Evolutionary conservation across 2,329 filamentous ascomycete genomes (phyloP).

Genomic region (Cucurbitaria berberidis): DNA sequence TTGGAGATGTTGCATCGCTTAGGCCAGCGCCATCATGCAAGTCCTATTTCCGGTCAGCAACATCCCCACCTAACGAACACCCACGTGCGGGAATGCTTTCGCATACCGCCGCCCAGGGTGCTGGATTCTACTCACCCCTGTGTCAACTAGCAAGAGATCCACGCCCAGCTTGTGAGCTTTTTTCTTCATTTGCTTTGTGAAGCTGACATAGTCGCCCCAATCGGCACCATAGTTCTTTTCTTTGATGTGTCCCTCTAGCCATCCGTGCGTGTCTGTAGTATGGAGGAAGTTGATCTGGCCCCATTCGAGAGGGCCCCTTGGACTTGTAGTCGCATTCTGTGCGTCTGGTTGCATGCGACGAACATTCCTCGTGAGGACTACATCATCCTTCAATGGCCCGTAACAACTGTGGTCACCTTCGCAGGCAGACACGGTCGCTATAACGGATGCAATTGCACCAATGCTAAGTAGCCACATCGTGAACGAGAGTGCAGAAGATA

Average conservation of each 20-base stretch:
- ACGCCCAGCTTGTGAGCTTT: constrained; percentile 63
- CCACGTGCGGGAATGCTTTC: constrained; percentile 3
- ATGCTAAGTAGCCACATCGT: constrained; percentile 18
- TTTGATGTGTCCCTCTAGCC: constrained; percentile 66
- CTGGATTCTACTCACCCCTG: constrained; percentile 50
- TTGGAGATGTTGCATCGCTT: constrained; percentile 64
- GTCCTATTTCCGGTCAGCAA: constrained; percentile 50
- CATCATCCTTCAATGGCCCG: constrained; percentile 47
- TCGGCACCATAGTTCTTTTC: constrained; percentile 69
- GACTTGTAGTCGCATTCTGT: constrained; percentile 46
- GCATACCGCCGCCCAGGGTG: background rate
- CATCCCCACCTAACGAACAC: background rate
- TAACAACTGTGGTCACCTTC: constrained; percentile 47
- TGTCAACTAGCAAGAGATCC: constrained; percentile 67
- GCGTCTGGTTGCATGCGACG: constrained; percentile 55
- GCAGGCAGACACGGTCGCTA: constrained; percentile 28
- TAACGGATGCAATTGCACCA: constrained; percentile 11
- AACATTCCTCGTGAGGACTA: constrained; percentile 50
- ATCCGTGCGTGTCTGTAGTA: constrained; percentile 67
- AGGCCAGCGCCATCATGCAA: constrained; percentile 71
- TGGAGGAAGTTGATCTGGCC: constrained; percentile 71
- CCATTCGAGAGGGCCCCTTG: constrained; percentile 60
- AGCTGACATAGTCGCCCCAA: constrained; percentile 70
- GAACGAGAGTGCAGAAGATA: background rate
- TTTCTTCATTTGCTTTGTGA: constrained; percentile 65